Evolutionary conservation across 164 flowering plant species (phyloP), one percentile per base, ranked within the genome.

Genomic region (Cinnamomum chago): DNA sequence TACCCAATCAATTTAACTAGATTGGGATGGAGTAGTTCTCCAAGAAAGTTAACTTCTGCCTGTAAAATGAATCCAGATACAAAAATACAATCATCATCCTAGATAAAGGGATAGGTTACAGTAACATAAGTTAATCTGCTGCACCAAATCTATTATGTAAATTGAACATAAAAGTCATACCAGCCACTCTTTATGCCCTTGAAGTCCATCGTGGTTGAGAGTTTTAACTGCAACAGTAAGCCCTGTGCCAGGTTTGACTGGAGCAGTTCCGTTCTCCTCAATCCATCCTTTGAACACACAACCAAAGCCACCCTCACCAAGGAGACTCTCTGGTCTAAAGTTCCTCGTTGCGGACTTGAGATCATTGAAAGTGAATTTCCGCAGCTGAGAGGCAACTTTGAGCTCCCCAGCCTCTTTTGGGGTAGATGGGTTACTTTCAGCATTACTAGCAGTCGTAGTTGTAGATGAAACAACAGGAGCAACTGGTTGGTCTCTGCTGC

Each of bases 161-260:
- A 40, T 24, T 50, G 33, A 67, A 25, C 35, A 24, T 47, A 7
- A 60, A 68, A 22, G 33, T 65, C 87, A 50, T 76, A 94, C 98
- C 95, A 94, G 87, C 98, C 98, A 94, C 81, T 94, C 98, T 85
- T 91, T 94, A 80, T 94, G 98, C 77, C 98, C 98, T 86, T 94
- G 98, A 71, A 94, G 97, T 35, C 97, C 97, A 85, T 94, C 98
- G 76, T 92, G 98, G 72, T 94, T 94, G 64, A 94, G 91, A 65
- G 98, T 94, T 84, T 94, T 94, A 68, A 94, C 98, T 55, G 98
- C 98, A 79, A 94, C 98, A 23, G 98, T 92, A 76, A 92, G 94
- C 65, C 98, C 98, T 22, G 96, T 94, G 58, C 98, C 98, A 67
- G 98, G 97, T 84, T 90, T 94, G 25, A 90, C 94, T 2, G 98